Base-by-base conservation (phyloP, 148 eudicot genomes). In the Vaccinium myrtillus region DNA sequence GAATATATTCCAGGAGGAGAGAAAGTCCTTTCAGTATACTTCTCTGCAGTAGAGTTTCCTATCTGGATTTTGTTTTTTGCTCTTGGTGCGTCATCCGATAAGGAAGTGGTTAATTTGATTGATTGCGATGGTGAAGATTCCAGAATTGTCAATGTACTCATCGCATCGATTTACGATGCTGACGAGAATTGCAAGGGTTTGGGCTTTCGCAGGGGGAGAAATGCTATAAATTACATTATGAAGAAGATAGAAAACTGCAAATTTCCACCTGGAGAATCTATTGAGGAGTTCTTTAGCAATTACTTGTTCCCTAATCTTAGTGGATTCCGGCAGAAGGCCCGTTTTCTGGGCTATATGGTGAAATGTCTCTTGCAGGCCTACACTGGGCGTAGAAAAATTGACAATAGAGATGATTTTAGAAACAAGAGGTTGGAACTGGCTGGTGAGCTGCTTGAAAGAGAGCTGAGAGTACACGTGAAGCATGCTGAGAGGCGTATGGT, bases 401-500 rank as follows among this genome's bases (percentile, higher is more conserved):
- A 97, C 77, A 95, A 93, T 58, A 85, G 95, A 83, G 99, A 97
- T 86, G 99, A 97, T 85, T 92, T 97, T 25, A 92, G 98, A 80
- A 97, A 97, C 87, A 97, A 95, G 85, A 93, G 99, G 84, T 63
- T 97, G 50, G 98, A 97, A 49, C 85, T 95, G 88, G 94, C 99
- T 50, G 90, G 91, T 63, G 99, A 95, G 89, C 90, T 96, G 78
- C 87, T 96, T 56, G 98, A 94, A 86, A 84, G 98, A 39, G 99
- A 96, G 86, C 90, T 97, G 59, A 88, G 88, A 83, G 93, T 90
- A 15, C 99, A 97, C 56, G 83, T 97, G 78, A 94, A 88, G 75
- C 99, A 97, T 87, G 98, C 98, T 56, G 98, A 92, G 92, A 93
- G 90, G 90, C 92, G 97, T n/a, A 95, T 97, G 98, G 88, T 90